Percentiles rank a stretch among this genome's conserved stretches.
Conservation (phyloP, 148 eudicot genomes). For the Chenopodium suecicum region DNA sequence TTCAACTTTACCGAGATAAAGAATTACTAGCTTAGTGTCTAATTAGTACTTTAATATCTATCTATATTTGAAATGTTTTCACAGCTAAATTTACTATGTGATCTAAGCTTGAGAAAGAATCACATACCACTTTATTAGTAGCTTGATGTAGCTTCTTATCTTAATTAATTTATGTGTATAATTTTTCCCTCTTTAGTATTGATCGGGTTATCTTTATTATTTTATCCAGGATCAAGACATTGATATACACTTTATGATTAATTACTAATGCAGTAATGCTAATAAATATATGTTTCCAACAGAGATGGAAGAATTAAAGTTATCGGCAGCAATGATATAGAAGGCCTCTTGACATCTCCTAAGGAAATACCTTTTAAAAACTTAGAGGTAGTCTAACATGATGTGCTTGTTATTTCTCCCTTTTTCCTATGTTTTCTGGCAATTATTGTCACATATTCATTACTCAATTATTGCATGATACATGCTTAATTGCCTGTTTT, state of each 20-base stretch:
- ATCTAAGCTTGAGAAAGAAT: conserved; percentile 6
- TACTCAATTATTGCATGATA: neutral
- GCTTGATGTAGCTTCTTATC: neutral
- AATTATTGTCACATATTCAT: neutral
- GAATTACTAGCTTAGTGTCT: neutral
- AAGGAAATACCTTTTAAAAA: conserved; percentile 67
- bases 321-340: conserved; percentile 79
- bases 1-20: neutral
- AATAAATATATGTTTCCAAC: conserved; percentile 23
- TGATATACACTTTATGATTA: neutral
- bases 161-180: neutral
- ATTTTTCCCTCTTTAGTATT: neutral
- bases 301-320: conserved; percentile 98
- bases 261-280: neutral
- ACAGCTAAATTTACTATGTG: neutral
- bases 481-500: neutral
- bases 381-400: conserved; percentile 56
- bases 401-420: neutral
- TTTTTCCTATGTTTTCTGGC: neutral
- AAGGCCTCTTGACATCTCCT: conserved; percentile 81
- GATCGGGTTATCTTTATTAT: neutral
- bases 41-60: neutral
- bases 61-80: neutral
- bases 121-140: conserved; percentile 2
- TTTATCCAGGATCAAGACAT: neutral